phyloP scores from a whole-genome alignment of 2,329 filamentous ascomycete species.

The Blumeriella jaapii region DNA sequence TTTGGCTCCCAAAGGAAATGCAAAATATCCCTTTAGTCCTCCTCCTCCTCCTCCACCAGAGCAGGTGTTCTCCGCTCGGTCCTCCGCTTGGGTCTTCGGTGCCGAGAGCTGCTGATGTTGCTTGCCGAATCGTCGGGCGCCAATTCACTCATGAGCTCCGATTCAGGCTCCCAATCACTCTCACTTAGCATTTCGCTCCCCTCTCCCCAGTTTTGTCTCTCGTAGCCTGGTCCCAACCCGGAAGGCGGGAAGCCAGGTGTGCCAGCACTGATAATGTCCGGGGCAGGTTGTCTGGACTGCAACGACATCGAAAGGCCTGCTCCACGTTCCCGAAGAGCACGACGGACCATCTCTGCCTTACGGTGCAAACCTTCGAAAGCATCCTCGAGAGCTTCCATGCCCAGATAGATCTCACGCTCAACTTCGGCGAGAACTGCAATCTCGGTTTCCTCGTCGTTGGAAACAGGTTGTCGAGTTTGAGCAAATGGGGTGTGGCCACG shows the following conservation, averaged over 20 bases:
- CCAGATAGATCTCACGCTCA: conserved; percentile 82
- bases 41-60: conserved; percentile 57
- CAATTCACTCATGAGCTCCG: conserved; percentile 47
- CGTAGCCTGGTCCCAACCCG: conserved; percentile 25
- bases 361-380: conserved; percentile 87
- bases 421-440: conserved; percentile 83
- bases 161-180: conserved; percentile 27
- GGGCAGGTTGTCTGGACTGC: conserved; percentile 20
- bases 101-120: conserved; percentile 63
- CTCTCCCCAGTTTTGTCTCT: conserved; percentile 23
- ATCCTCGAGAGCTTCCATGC: conserved; percentile 91
- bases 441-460: conserved; percentile 87
- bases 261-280: conserved; percentile 30
- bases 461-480: conserved; percentile 49
- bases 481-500: conserved; percentile 47
- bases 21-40: conserved; percentile 18
- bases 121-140: conserved; percentile 72
- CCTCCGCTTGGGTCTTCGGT: conserved; percentile 54
- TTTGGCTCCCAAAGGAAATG: too few relatives aligned
- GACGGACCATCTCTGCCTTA: conserved; percentile 70
- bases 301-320: conserved; percentile 48
- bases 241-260: conserved; percentile 30
- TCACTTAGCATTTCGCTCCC: conserved; percentile 37
- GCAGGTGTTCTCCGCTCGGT: conserved; percentile 61
- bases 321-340: conserved; percentile 66